Percentiles rank a stretch among this genome's conserved stretches.
phyloP scores from a whole-genome alignment of 2,329 filamentous ascomycete genomes.

The Alternaria triticina region DNA sequence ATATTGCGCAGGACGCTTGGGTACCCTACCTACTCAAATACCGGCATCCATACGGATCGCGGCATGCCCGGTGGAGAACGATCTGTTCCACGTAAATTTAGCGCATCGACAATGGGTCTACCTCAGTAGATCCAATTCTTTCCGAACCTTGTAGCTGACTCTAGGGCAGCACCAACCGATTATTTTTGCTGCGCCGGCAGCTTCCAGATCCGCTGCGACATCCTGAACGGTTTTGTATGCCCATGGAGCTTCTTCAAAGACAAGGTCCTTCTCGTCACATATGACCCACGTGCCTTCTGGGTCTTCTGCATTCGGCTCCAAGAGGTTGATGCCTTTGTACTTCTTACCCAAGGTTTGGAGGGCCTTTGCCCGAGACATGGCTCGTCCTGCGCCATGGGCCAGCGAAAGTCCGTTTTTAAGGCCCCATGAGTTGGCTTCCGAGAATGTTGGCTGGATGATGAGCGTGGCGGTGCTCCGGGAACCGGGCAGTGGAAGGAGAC shows the following conservation, averaged over 20 bases:
- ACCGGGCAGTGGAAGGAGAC: constrained; percentile 46
- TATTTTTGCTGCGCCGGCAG: constrained; percentile 38
- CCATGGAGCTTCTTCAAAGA: constrained; percentile 49
- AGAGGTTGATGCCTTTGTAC: constrained; percentile 40
- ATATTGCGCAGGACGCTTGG: background rate
- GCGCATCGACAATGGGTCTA: background rate
- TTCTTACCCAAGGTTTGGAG: constrained; percentile 38
- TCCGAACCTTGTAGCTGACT: constrained; percentile 50
- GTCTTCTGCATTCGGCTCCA: constrained; percentile 27
- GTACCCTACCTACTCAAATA: background rate
- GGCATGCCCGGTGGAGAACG: background rate
- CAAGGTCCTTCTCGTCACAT: constrained; percentile 48
- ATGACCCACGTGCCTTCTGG: constrained; percentile 46
- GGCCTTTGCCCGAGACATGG: constrained; percentile 48
- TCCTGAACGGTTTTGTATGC: constrained; percentile 49
- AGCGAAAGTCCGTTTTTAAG: constrained; percentile 44
- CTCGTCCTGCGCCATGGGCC: constrained; percentile 48
- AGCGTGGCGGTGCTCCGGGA: constrained; percentile 49
- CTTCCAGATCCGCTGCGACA: constrained; percentile 45
- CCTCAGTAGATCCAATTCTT: constrained; percentile 23
- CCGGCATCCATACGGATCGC: background rate
- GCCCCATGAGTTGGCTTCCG: constrained; percentile 33
- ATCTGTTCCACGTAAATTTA: background rate
- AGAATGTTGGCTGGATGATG: constrained; percentile 44
- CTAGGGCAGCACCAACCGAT: constrained; percentile 43